phyloP scores from a whole-genome alignment of 1,284 basidiomycete genomes.

The Amylostereum chailletii region DNA sequence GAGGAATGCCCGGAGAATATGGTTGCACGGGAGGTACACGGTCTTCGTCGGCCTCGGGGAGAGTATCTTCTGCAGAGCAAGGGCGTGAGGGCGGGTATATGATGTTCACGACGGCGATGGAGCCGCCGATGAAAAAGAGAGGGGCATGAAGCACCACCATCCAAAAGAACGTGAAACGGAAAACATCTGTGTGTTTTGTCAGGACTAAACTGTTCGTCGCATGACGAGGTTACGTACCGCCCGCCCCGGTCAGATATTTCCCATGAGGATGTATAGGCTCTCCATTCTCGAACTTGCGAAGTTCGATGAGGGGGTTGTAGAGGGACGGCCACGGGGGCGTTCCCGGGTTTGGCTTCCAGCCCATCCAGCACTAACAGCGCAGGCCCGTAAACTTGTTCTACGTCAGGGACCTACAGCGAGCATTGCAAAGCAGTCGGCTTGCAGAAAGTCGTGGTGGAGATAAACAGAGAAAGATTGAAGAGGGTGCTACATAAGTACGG shows the following conservation, averaged over 20 bases:
- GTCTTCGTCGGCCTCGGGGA: slow-evolving; percentile 1
- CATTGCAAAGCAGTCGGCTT: no score
- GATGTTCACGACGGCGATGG: slow-evolving; percentile 65
- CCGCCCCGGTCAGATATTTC: slow-evolving; percentile 21
- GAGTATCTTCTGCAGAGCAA: no score
- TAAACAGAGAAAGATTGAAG: no score
- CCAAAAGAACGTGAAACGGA: slow-evolving; percentile 83
- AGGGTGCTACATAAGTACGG: no score
- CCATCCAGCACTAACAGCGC: no score
- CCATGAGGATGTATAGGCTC: slow-evolving; percentile 23
- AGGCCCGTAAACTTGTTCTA: no score
- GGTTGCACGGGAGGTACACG: neutral
- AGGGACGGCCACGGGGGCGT: slow-evolving; percentile 37
- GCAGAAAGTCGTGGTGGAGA: no score
- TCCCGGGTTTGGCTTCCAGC: no score
- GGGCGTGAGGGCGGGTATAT: slow-evolving; percentile 36
- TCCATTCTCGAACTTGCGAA: slow-evolving; percentile 25
- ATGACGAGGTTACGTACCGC: slow-evolving; percentile 19
- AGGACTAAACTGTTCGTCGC: neutral
- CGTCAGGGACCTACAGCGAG: no score
- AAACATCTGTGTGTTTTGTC: slow-evolving; percentile 46
- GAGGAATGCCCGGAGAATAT: no score
- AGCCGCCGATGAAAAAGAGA: slow-evolving; percentile 59
- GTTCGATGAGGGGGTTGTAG: slow-evolving; percentile 34
- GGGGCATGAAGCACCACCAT: slow-evolving; percentile 69